phyloP scores from a whole-genome alignment of 306 rosid species.

The Quercus rubra region DNA sequence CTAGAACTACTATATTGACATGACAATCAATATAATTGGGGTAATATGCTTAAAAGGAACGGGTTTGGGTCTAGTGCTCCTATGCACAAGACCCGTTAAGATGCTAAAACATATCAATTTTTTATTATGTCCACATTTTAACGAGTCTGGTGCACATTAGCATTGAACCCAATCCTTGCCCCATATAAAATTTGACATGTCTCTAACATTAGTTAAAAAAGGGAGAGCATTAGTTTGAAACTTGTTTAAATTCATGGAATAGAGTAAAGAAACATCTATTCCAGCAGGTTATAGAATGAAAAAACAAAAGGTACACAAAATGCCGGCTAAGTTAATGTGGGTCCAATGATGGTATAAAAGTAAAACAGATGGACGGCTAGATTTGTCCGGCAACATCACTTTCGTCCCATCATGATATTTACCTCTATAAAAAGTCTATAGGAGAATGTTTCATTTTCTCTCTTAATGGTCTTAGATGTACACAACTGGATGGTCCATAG shows the following conservation, averaged over 20 bases:
- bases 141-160: fast-evolving
- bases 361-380: slow-evolving; percentile 35
- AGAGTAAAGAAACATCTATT: neutral
- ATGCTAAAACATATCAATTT: no score
- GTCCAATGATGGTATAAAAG: slow-evolving; percentile 17
- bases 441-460: slow-evolving; percentile 73
- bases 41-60: no score
- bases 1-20: no score
- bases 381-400: slow-evolving; percentile 33
- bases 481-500: slow-evolving; percentile 67
- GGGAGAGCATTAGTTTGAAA: no score
- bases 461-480: slow-evolving; percentile 61
- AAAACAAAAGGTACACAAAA: neutral
- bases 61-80: no score
- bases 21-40: no score
- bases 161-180: no score
- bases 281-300: neutral
- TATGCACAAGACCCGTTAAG: no score
- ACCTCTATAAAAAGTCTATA: slow-evolving; percentile 29
- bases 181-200: no score
- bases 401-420: slow-evolving; percentile 45
- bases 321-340: neutral
- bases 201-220: no score
- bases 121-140: no score
- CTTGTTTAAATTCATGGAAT: no score